Evolutionary conservation across 2,329 filamentous ascomycete genomes (phyloP), one percentile per base, ranked within the genome.

Genomic region (Trichoderma semiorbis): DNA sequence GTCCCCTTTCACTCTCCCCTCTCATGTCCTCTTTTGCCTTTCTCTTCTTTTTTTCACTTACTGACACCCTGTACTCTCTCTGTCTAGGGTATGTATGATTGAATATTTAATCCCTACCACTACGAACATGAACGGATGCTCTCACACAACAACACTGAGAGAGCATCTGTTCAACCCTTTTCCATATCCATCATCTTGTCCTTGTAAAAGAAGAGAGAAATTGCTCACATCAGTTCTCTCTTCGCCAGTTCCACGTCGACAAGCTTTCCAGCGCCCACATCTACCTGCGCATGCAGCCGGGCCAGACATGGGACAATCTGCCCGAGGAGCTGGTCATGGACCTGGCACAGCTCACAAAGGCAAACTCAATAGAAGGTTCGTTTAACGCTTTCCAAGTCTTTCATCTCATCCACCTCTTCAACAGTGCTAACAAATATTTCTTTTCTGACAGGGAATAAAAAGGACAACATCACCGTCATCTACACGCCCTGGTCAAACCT

Each of bases 401-500:
- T 7, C 6, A 8, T 47, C 16, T 24, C n/a, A 21, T 70, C n/a
- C 14, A 36, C 55, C 1, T 21, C n/a, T 24, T 14, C 28, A 7
- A 8, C n/a, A 28, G 5, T 10, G 47, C 43, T 50, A 55, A 57
- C 24, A 8, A 16, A n/a, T n/a, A n/a, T 16, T 43, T 43, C 39
- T n/a, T 8, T 32, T 26, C 18, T n/a, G 2, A n/a, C 7, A 95
- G 93, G 96, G 74, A 99, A 99, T 85, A 99, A 99, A 83, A 98
- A 98, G 82, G 95, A 98, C 82, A 98, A 98, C 82, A 86, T 99
- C 78, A 97, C 94, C 18, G 82, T 99, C 78, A 97, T 99, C 78
- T 99, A 99, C 84, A 99, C 96, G 5, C 96, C 96, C 7, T 98
- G 96, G 94, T 92, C 93, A 58, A 99, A 99, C 81, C 88, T 99